Base-by-base conservation (phyloP, 805 yeast genomes). In the Wickerhamomyces hampshirensis region DNA sequence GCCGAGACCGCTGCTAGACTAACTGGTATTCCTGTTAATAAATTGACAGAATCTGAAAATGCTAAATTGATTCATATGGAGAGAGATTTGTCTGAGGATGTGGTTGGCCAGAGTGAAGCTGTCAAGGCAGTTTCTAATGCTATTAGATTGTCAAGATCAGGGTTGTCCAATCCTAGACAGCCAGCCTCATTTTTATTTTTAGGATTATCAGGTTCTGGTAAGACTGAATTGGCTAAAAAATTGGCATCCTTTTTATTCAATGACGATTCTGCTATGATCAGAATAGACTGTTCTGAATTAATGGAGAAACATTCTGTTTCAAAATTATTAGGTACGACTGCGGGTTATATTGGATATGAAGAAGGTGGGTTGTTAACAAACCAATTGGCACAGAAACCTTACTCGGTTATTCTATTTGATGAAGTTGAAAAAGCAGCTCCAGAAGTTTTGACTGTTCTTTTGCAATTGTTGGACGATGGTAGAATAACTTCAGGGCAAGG, bases 391-490 rank as follows among this genome's bases (percentile, higher is more conserved):
- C 76, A 96, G 55, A 81, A 83, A 43, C 98, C 98, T 38, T 93
- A 93, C 65, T 86, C 97, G 5, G 98, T 93, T n/a, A 73, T 93
- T 28, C 70, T 93, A 43, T 93, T 93, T 56, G 98, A 93, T 64
- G 98, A 93, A 66, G 96, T 93, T 38, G 98, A 93, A 59, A 93
- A 93, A 64, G 98, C 98, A 13, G 96, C 96, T 6, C 98, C 98
- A 2, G 98, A 91, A 59, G 98, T 93, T 2, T 69, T 91, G 56
- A 93, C 96, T 7, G 83, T 93, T 15, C 69, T 93, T 53, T 71
- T 93, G 49, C 98, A 93, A 63, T 77, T 93, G 66, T 69, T 93
- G 43, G 98, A 93, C 56, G 98, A 93, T 63, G 98, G 98, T 57
- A 80, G 96, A 63, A 80, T 93, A 44, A 87, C 97, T 12, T 84